phyloP scores from a whole-genome alignment of 169 alveolate species.

The Plasmodium gallinaceum region DNA sequence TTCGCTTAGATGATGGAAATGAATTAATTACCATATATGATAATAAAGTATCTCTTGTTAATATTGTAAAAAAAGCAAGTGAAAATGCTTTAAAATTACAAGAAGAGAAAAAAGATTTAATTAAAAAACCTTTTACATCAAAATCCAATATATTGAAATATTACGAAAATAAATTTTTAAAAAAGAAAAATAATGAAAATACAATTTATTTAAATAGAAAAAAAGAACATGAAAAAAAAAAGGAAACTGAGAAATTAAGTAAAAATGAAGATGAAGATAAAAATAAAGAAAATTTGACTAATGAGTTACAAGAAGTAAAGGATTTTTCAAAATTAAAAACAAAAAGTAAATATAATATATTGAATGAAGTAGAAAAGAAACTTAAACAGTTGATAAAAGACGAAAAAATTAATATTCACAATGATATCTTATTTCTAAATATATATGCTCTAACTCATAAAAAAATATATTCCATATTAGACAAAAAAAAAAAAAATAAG shows the following conservation, averaged over 20 bases:
- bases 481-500: constrained; percentile 16
- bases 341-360: constrained; percentile 22
- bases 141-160: constrained; percentile 59
- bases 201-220: background rate
- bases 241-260: background rate
- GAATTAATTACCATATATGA: constrained; percentile 41
- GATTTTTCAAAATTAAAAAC: constrained; percentile 39
- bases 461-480: constrained; percentile 42
- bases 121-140: constrained; percentile 5
- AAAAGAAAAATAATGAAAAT: constrained; percentile 7
- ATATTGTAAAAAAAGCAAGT: constrained; percentile 60
- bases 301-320: background rate
- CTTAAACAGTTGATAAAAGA: constrained; percentile 21
- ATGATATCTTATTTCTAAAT: constrained; percentile 52
- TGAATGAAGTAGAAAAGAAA: constrained; percentile 51
- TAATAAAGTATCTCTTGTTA: constrained; percentile 26
- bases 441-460: constrained; percentile 64
- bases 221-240: constrained; percentile 10
- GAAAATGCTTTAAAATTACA: constrained; percentile 8
- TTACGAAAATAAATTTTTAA: constrained; percentile 57
- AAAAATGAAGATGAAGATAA: background rate
- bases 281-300: constrained; percentile 1
- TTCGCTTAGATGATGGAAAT: constrained; percentile 17
- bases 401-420: constrained; percentile 28
- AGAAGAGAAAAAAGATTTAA: background rate